Percentiles rank a stretch among this genome's conserved stretches.
phyloP scores from a whole-genome alignment of 192 early-diverging fungal genomes.

The Coemansia interrupta region DNA sequence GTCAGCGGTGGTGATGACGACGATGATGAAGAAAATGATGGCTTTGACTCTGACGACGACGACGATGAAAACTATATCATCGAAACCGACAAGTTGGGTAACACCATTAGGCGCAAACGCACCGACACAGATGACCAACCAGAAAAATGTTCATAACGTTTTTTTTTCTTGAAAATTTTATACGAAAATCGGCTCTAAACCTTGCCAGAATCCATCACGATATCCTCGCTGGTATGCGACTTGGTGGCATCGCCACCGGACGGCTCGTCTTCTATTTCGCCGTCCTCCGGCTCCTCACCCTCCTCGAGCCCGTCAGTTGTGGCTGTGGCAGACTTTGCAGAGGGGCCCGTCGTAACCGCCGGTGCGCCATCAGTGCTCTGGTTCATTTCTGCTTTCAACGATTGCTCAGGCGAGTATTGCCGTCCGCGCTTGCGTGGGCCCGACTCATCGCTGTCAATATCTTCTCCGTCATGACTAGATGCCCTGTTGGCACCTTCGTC shows the following conservation, averaged over 20 bases:
- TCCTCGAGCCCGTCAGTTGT: conserved; percentile 27
- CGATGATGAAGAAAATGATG: conserved; percentile 11
- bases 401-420: conserved; percentile 22
- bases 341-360: too few species aligned
- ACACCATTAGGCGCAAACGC: conserved; percentile 40
- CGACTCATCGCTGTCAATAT: not conserved
- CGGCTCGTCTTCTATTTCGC: conserved; percentile 38
- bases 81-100: conserved; percentile 44
- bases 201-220: conserved; percentile 48
- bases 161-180: not conserved
- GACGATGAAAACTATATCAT: conserved; percentile 31
- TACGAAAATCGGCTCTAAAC: conserved; percentile 12
- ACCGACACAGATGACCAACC: not conserved
- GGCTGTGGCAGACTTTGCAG: too few species aligned
- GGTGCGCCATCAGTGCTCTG: too few species aligned
- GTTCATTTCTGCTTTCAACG: conserved; percentile 8
- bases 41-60: too few species aligned
- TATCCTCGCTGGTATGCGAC: conserved; percentile 39
- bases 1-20: not conserved
- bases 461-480: conserved; percentile 8
- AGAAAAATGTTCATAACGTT: not conserved
- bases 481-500: conserved; percentile 7
- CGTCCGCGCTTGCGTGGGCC: conserved; percentile 46
- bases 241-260: conserved; percentile 19
- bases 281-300: conserved; percentile 46